Evolutionary conservation across 768 basidiomycete genomes (phyloP).

Genomic region (Hygrocybe coccinea): DNA sequence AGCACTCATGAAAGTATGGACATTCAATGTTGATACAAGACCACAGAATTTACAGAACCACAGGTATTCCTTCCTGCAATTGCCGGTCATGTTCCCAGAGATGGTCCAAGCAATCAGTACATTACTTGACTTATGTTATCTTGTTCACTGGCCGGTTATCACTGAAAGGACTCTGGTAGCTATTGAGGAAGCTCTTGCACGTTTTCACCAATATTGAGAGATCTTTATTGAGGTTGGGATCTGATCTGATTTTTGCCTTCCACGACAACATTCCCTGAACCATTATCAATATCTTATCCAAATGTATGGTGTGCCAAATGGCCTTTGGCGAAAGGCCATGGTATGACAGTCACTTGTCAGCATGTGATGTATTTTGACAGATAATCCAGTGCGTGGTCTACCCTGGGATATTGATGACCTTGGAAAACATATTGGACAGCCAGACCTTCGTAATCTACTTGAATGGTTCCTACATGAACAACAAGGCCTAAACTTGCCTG

Average conservation of each 20-base stretch:
- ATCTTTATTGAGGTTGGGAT: conserved; percentile 12
- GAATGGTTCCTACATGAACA: conserved; percentile 24
- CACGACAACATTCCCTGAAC: conserved; percentile 16
- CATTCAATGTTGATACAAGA: background rate
- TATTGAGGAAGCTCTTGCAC: conserved; percentile 4
- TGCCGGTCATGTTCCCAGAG: conserved; percentile 13
- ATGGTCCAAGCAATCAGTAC: conserved; percentile 14
- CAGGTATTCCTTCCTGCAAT: conserved; percentile 23
- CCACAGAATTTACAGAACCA: background rate
- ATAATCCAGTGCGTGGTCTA: background rate
- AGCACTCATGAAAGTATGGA: conserved; percentile 10
- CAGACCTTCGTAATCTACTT: conserved; percentile 17
- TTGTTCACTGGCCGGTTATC: conserved; percentile 12
- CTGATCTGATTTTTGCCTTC: conserved; percentile 12
- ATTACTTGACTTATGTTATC: conserved; percentile 25
- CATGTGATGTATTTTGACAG: background rate
- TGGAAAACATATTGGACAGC: conserved; percentile 1
- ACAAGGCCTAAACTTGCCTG: background rate
- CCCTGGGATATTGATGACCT: background rate
- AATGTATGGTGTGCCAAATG: conserved; percentile 17
- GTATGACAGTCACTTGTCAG: background rate
- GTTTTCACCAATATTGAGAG: conserved; percentile 13
- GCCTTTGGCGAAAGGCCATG: conserved; percentile 4
- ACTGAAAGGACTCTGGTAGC: conserved; percentile 6
- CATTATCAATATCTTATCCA: conserved; percentile 16